Evolutionary conservation across 768 basidiomycete species (phyloP).

Genomic region (Tricholoma furcatifolium): DNA sequence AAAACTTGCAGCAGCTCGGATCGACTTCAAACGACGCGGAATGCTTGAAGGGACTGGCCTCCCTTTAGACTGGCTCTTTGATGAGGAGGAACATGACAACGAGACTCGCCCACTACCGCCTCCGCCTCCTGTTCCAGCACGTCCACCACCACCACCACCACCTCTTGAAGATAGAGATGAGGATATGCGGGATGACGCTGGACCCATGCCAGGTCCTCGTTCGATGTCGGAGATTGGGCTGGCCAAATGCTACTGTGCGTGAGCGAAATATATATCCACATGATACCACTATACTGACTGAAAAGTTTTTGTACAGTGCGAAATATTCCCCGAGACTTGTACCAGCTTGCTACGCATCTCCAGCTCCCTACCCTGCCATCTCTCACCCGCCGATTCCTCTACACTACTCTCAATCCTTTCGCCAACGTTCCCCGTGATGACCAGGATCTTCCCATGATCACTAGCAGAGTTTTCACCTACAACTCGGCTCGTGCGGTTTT

Average conservation of each 20-base stretch:
- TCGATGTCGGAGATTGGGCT: neutral
- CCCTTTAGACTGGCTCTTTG: neutral
- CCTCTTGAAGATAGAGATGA: neutral
- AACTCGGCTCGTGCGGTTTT: too few species aligned
- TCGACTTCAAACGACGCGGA: too few species aligned
- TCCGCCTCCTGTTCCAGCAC: neutral
- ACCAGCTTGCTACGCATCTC: neutral
- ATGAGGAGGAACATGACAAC: neutral
- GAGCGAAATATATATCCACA: neutral
- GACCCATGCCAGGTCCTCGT: neutral
- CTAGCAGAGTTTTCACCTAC: too few species aligned
- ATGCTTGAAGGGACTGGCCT: neutral
- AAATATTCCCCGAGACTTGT: too few species aligned
- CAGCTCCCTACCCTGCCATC: neutral
- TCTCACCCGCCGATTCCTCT: too few species aligned
- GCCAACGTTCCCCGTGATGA: too few species aligned
- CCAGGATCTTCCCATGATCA: too few species aligned
- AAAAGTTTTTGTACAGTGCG: neutral
- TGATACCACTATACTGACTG: neutral
- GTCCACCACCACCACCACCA: neutral
- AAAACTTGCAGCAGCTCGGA: too few species aligned
- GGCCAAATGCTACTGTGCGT: neutral
- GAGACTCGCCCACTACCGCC: neutral
- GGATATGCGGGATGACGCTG: neutral
- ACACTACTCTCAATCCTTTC: too few species aligned